Percentiles rank a stretch among this genome's conserved stretches.
Conservation (phyloP, 2,329 filamentous ascomycete species). For the Exophiala viscosa region DNA sequence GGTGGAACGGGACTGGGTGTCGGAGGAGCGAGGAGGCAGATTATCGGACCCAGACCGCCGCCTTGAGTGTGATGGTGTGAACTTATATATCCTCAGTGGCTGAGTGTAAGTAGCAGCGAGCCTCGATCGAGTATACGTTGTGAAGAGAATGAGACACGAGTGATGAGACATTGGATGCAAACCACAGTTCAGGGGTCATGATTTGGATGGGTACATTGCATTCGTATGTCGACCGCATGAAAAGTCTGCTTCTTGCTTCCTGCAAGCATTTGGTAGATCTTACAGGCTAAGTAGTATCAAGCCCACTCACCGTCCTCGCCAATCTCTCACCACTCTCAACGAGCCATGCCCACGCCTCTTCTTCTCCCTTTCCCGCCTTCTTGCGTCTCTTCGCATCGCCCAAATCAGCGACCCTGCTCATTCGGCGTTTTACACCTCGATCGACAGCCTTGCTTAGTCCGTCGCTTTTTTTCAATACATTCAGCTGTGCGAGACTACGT, state of each 20-base stretch:
- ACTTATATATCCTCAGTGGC: too few species aligned
- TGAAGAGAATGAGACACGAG: too few species aligned
- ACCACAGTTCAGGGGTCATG: too few species aligned
- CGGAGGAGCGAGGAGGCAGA: constrained; percentile 57
- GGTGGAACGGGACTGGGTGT: constrained; percentile 50
- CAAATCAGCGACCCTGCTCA: constrained; percentile 38
- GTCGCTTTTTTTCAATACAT: constrained; percentile 33
- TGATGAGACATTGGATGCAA: too few species aligned
- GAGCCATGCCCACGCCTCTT: constrained; percentile 38
- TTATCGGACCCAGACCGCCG: constrained; percentile 58
- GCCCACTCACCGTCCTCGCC: constrained; percentile 32
- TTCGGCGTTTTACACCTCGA: constrained; percentile 51
- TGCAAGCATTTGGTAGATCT: not conserved
- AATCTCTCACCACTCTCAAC: constrained; percentile 42
- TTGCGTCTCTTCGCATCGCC: constrained; percentile 44
- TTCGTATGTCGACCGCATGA: too few species aligned
- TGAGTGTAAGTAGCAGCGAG: too few species aligned
- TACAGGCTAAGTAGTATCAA: not conserved
- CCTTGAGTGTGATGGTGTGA: constrained; percentile 17
- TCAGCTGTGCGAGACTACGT: constrained; percentile 46
- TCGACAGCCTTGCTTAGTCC: constrained; percentile 47
- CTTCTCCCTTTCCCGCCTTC: constrained; percentile 30
- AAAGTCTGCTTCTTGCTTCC: too few species aligned
- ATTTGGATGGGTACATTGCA: too few species aligned
- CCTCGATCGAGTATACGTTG: too few species aligned